Evolutionary conservation across 2,329 filamentous ascomycete species (phyloP), one percentile per base, ranked within the genome.

Genomic region (Neonectria sp.): DNA sequence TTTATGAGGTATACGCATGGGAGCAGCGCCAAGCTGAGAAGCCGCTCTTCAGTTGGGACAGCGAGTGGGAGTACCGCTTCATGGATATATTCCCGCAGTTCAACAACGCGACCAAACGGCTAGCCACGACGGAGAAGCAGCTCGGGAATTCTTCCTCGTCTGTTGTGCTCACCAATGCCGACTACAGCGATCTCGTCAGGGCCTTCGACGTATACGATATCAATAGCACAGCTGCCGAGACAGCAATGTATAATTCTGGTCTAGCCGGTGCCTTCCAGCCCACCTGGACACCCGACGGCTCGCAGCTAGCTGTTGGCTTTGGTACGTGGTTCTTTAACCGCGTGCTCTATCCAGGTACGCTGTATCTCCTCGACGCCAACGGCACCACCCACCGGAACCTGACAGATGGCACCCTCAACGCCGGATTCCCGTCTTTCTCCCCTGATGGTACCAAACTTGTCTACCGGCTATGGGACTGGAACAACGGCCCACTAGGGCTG

Each of bases 61-160:
- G 37, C 25, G 53, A 63, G 21, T 63, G 61, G 61, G 61, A 58
- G 35, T 63, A 63, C 33, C 61, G 61, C 15, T 63, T 63, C 61
- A 58, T 63, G 55, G 61, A 63, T 8, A 35, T 63, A 12, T 63
- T 58, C 33, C 55, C 61, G 1, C 61, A 63, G 35, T 58, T 58
- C n/a, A 52, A 63, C 53, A 58, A 57, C 2, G 53, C 33, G 6
- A 58, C 61, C 45, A 63, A 58, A 17, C 45, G 61, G 4, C n/a
- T 63, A 13, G 61, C 61, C 2, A 58, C 61, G 6, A 63, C 61
- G 4, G 61, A 63, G 61, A 63, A 63, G 53, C 55, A 63, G 27
- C 55, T 63, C 12, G 55, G 61, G 31, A 63, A 63, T 9, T 12
- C 61, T n/a, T 63, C 61, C 6, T 63, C 55, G 12, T 63, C 61